Evolutionary conservation across 495 filamentous ascomycete genomes (phyloP).

Genomic region (Aspergillus sclerotioniger): DNA sequence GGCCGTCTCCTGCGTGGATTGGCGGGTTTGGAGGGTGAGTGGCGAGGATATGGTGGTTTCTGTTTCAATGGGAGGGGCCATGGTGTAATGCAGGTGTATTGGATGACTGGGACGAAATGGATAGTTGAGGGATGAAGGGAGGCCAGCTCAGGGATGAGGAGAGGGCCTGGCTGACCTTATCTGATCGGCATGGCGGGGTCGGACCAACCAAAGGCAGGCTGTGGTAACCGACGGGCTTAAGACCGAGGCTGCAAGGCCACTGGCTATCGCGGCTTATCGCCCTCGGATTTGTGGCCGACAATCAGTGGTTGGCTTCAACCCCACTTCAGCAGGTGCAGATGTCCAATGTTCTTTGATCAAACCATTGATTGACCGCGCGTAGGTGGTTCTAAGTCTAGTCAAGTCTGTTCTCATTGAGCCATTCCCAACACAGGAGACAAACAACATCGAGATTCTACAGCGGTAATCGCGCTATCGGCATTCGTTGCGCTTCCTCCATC

Average conservation of each 20-base stretch:
- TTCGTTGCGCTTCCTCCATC: constrained; percentile 18
- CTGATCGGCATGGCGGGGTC: not conserved
- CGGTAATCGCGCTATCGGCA: not conserved
- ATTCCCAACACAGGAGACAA: not conserved
- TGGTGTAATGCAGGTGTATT: constrained; percentile 5
- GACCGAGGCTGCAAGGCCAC: not conserved
- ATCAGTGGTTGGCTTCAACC: too few species aligned
- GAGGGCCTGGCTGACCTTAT: not conserved
- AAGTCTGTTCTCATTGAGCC: too few species aligned
- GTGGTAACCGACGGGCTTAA: not conserved
- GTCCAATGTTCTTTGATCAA: too few species aligned
- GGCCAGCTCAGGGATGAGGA: not conserved
- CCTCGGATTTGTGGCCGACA: not conserved
- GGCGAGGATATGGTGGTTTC: constrained; percentile 17
- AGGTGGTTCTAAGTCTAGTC: too few species aligned
- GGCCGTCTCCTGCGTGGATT: constrained; percentile 27
- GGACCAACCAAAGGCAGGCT: not conserved
- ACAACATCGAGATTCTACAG: not conserved
- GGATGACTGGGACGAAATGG: not conserved
- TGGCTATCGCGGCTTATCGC: not conserved
- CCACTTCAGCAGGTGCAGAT: too few species aligned
- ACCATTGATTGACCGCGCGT: too few species aligned
- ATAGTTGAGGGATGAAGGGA: not conserved
- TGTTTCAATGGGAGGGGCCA: constrained; percentile 34
- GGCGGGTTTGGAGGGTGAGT: constrained; percentile 20